Evolutionary conservation across 768 basidiomycete genomes (phyloP).

Genomic region (Lactarius sanguifluus): DNA sequence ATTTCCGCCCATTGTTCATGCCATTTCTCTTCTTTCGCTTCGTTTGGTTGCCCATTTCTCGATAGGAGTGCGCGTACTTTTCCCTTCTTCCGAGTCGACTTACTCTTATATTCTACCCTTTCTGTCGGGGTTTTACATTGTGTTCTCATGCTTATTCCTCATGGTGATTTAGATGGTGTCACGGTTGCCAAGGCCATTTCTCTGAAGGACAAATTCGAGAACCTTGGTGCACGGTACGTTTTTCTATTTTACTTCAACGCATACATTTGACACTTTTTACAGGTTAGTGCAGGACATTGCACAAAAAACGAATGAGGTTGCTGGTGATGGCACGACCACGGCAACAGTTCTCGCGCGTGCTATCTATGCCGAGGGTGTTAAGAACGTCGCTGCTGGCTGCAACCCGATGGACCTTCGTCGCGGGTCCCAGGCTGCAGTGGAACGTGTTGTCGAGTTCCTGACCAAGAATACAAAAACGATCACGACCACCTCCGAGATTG

Average conservation of each 20-base stretch:
- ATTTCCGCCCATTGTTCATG: background rate
- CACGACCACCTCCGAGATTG: constrained; percentile 96
- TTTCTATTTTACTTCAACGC: background rate
- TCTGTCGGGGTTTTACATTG: background rate
- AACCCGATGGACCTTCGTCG: constrained; percentile 99
- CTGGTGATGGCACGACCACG: constrained; percentile 97
- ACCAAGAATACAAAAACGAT: constrained; percentile 87
- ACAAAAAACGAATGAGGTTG: constrained; percentile 93
- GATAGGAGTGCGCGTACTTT: background rate
- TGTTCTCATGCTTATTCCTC: constrained; percentile 2
- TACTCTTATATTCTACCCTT: background rate
- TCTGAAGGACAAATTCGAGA: constrained; percentile 98
- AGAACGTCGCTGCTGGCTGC: constrained; percentile 98
- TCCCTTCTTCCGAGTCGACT: no score
- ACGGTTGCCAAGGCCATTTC: constrained; percentile 95
- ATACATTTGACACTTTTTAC: constrained; percentile 20
- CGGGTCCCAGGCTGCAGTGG: constrained; percentile 96
- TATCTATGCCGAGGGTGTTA: constrained; percentile 98
- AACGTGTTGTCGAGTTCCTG: constrained; percentile 86
- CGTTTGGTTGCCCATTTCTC: background rate
- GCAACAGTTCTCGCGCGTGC: constrained; percentile 96
- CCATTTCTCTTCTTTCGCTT: background rate
- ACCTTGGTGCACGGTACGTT: constrained; percentile 91
- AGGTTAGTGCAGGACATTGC: constrained; percentile 96
- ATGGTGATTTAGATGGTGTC: constrained; percentile 71